Base-by-base conservation (phyloP, 2,329 filamentous ascomycete genomes). In the Beauveria sp. region DNA sequence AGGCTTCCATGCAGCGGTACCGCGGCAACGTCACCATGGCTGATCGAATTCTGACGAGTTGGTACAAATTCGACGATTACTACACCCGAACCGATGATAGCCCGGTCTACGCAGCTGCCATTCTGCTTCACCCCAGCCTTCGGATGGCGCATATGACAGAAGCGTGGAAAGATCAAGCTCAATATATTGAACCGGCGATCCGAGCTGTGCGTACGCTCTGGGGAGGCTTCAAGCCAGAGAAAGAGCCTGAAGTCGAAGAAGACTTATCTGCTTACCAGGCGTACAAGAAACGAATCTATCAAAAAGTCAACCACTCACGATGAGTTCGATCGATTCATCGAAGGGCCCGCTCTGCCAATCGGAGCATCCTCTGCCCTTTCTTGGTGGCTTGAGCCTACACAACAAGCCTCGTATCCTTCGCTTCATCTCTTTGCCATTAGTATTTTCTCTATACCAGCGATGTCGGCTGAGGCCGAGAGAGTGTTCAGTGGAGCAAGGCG, bases 21-120 rank as follows among this genome's bases (percentile, higher is more conserved):
- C 38, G 42, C 14, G 24, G 22, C 26, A 28, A 47, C 24, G 40
- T 47, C 40, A 30, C 26, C n/a, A 47, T 47, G 40, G 28, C 24
- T 46, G 43, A 46, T 57, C 54, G 54, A 24, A 57, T 57, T 47
- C 28, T 57, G 40, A 57, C 54, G n/a, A 46, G 40, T 45, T 49
- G 43, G 42, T 38, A 20, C 22, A 57, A 46, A 38, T 58, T 50
- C 30, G 55, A 58, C 28, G 28, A 58, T n/a, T 58, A 58, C 30
- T 58, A 58, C 43, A 34, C 18, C 10, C 42, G 22, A 22, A 58
- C 55, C 24, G 55, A 58, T 40, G 24, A 49, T 22, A 38, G 40
- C 16, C 55, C 55, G 16, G 42, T 58, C 28, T 58, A 58, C 24
- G 55, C 43, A 20, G 55, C 55, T 58, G 42, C 43, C 20, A 58